Evolutionary conservation across 768 basidiomycete species (phyloP), one percentile per base, ranked within the genome.

Genomic region (Gautieria morchelliformis): DNA sequence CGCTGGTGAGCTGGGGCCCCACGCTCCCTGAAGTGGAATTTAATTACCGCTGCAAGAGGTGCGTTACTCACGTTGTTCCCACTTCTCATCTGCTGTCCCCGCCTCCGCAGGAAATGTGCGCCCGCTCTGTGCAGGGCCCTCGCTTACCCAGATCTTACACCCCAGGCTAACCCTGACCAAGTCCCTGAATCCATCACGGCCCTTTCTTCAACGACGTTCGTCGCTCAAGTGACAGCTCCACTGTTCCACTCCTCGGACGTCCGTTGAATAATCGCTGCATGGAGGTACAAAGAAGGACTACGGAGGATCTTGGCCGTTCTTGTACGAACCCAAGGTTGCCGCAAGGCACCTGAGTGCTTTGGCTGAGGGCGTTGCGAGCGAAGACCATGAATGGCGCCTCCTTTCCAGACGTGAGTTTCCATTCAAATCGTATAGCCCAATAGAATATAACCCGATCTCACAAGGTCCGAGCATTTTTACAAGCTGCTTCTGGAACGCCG

Each of bases 191-290:
- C 92, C 64, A 93, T 97, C 79, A 98, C 97, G 75, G 82, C 91
- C 19, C 78, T 98, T 11, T 95, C 94, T 4, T 90, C 84, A 60
- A 93, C 92, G 17, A 97, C 95, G 15, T 98, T 97, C 63, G 95
- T 98, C 59, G 89, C 94, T 53, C 95, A 98, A 73, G 92, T 98
- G 63, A 96, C 88, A 22, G 84, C 92, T 0, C 94, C 95, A n/a
- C 97, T 56, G 92, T 94, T 7, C 95, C 95, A 7, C 81, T 98
- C 22, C 77, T 98, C 49, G 77, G 82, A 44, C 91, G 95, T 65
- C 93, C 91, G 10, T 76, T 97, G 64, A 94, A 94, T 63, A 93
- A 96, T 68, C 82, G 94, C 62, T 93, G 92, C 58, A 96, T 93
- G 85, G 93, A 96, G 64, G 90, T 93, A 19, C 93, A 95, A 68